A percentile compares a stretch with the other conserved stretches of the same genome.
Evolutionary conservation across 2,329 filamentous ascomycete species (phyloP).

Genomic region (Diplodia mutila): DNA sequence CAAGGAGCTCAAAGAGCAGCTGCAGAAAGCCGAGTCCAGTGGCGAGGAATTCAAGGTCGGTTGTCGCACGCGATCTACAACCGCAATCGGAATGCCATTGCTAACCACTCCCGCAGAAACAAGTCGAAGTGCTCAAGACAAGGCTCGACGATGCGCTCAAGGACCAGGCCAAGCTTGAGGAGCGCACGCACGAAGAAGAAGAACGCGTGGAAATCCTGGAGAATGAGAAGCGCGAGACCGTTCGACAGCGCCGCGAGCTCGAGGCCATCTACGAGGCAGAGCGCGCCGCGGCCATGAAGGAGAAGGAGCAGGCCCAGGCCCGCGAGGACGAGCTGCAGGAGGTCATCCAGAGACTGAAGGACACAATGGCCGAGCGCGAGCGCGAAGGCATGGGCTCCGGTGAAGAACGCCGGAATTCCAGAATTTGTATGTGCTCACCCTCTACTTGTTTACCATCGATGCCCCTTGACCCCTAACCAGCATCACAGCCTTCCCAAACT

Average conservation of each 20-base stretch:
- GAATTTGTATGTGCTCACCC: conserved; percentile 8
- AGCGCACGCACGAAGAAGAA: conserved; percentile 82
- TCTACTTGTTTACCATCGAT: not conserved
- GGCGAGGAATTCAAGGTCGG: conserved; percentile 66
- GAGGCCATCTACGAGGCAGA: conserved; percentile 93
- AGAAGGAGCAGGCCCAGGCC: conserved; percentile 85
- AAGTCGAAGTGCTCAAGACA: conserved; percentile 81
- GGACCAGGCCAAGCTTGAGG: conserved; percentile 86
- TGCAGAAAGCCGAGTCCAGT: conserved; percentile 76
- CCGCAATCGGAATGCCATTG: not conserved
- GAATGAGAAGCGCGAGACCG: conserved; percentile 82
- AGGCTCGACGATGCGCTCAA: conserved; percentile 81
- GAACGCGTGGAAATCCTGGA: conserved; percentile 79
- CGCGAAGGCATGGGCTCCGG: conserved; percentile 52
- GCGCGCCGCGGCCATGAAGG: conserved; percentile 81
- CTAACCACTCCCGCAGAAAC: conserved; percentile 62
- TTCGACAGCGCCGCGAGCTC: conserved; percentile 84
- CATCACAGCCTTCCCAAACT: conserved; percentile 38
- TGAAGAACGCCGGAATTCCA: conserved; percentile 23
- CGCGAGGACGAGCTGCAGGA: conserved; percentile 88
- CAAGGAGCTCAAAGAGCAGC: conserved; percentile 80
- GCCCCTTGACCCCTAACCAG: conserved; percentile 22
- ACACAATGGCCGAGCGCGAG: conserved; percentile 78
- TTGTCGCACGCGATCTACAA: not conserved
- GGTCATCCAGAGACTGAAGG: conserved; percentile 89